Conservation (phyloP, 2,329 filamentous ascomycete species). For the Esteya vermicola region DNA sequence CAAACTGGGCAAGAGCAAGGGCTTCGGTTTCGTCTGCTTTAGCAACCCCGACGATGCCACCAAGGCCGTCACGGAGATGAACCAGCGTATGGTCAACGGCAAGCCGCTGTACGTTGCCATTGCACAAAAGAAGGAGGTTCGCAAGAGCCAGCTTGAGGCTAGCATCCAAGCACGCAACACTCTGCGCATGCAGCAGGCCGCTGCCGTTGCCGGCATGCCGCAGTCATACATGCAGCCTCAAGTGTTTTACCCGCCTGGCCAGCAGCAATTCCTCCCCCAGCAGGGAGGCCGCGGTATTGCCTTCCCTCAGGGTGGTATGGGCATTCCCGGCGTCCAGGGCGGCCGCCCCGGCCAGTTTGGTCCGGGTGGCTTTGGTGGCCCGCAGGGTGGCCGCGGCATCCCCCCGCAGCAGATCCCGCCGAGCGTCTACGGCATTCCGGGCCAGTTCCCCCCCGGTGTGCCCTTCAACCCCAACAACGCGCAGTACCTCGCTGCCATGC, state of each 20-base stretch:
- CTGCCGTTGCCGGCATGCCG: constrained; percentile 77
- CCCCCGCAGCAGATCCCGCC: constrained; percentile 75
- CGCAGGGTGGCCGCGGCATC: constrained; percentile 75
- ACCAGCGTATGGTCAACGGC: constrained; percentile 94
- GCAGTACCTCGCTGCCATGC: constrained; percentile 69
- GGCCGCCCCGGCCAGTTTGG: constrained; percentile 76
- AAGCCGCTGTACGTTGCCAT: constrained; percentile 98
- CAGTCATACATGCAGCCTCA: constrained; percentile 78
- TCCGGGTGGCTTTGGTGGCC: constrained; percentile 61
- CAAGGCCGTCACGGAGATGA: constrained; percentile 98
- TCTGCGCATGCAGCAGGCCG: constrained; percentile 94
- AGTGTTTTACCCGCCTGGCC: constrained; percentile 82
- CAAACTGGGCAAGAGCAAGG: constrained; percentile 95
- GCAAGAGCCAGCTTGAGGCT: constrained; percentile 97
- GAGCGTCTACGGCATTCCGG: constrained; percentile 69
- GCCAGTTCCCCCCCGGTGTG: constrained; percentile 59
- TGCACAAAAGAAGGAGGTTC: constrained; percentile 98
- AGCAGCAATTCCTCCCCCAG: constrained; percentile 60
- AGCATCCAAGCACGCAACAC: constrained; percentile 99
- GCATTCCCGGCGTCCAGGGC: constrained; percentile 58
- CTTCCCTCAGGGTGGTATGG: constrained; percentile 50
- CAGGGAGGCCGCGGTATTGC: constrained; percentile 49
- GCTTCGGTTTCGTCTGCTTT: constrained; percentile 99
- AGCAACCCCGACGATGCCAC: constrained; percentile 98
- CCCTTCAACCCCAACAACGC: constrained; percentile 68